Evolutionary conservation across 2,329 filamentous ascomycete species (phyloP).

Genomic region (Lasiodiplodia theobromae): DNA sequence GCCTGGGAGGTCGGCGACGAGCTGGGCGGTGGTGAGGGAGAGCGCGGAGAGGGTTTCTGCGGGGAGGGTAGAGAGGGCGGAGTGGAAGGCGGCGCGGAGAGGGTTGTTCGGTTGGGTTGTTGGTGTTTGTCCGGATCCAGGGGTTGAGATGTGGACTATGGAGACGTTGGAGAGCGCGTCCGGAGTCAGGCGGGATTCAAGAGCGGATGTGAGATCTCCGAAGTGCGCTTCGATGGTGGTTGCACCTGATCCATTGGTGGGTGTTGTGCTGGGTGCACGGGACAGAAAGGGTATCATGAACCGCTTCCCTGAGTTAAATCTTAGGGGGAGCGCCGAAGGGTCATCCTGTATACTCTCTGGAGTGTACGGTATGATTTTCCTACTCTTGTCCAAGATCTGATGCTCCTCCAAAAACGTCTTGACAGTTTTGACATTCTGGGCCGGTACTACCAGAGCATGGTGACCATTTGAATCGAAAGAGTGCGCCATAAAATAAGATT

Average conservation of each 20-base stretch:
- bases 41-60: conserved; percentile 30
- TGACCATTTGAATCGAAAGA: no score
- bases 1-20: conserved; percentile 42
- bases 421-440: conserved; percentile 46
- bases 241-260: not conserved
- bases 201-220: not conserved
- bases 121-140: not conserved
- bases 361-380: conserved; percentile 38
- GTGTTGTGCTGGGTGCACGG: not conserved
- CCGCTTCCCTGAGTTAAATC: not conserved
- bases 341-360: not conserved
- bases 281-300: conserved; percentile 20
- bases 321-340: no score
- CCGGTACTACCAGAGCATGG: conserved; percentile 39
- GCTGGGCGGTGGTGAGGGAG: conserved; percentile 31
- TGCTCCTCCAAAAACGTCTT: conserved; percentile 47
- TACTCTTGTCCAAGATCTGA: conserved; percentile 38
- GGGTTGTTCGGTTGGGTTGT: conserved; percentile 10
- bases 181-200: conserved; percentile 1
- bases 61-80: conserved; percentile 9
- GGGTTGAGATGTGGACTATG: not conserved
- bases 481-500: not conserved
- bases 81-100: conserved; percentile 21
- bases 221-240: not conserved
- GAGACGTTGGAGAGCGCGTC: not conserved